Conservation (phyloP, 768 basidiomycete species). For the Tulasnella sp. region DNA sequence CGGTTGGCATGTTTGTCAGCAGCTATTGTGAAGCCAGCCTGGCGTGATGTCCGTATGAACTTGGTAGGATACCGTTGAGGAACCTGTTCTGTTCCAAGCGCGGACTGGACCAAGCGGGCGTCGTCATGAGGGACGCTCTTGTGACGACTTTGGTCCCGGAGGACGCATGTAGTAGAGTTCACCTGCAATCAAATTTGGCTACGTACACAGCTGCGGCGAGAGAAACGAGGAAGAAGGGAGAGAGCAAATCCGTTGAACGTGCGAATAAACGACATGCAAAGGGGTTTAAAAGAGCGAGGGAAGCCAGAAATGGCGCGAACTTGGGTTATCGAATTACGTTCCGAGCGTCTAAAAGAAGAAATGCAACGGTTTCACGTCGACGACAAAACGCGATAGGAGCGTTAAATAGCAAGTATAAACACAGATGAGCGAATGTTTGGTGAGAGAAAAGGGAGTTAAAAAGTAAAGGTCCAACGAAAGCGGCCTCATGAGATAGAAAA, state of each 20-base stretch:
- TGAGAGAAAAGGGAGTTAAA: background rate
- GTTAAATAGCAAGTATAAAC: background rate
- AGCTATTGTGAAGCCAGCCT: too few relatives aligned
- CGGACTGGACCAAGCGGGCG: too few relatives aligned
- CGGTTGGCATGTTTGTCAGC: too few relatives aligned
- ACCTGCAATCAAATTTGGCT: background rate
- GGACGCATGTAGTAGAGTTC: background rate
- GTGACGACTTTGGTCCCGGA: background rate
- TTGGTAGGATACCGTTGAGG: too few relatives aligned
- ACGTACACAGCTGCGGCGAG: background rate
- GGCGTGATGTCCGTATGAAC: too few relatives aligned
- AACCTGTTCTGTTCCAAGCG: too few relatives aligned
- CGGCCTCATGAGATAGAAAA: background rate
- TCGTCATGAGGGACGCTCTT: too few relatives aligned
- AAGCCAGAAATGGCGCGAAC: background rate
- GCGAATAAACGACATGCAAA: background rate
- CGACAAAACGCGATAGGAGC: background rate
- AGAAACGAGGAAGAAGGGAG: background rate
- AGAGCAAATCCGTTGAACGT: background rate
- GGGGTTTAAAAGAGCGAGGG: background rate
- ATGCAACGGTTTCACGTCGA: background rate
- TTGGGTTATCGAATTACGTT: slow-evolving; percentile 1
- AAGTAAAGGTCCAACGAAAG: background rate
- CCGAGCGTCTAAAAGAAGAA: background rate
- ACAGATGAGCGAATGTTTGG: background rate